Evolutionary conservation across 2,329 filamentous ascomycete species (phyloP), one percentile per base, ranked within the genome.

Genomic region (Neophaeococcomyces mojaviensis): DNA sequence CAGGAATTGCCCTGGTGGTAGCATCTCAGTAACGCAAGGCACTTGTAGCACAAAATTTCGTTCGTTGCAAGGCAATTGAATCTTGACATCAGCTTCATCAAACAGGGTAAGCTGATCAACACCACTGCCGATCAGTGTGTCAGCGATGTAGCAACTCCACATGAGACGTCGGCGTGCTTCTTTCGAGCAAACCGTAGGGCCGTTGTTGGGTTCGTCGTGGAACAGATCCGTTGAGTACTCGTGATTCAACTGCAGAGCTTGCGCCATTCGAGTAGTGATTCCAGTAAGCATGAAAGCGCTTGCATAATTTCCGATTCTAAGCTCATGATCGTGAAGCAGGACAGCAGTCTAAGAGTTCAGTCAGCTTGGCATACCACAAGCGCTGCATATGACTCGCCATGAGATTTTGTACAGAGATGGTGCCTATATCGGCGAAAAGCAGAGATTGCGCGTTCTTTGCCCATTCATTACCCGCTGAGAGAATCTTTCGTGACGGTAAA

Each of bases 211-310:
- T 10, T 60, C 55, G 5, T 52, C 55, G 32, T 58, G 58, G 4
- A 61, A 51, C 5, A 62, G 36, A 34, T 63, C 61, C 12, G 56
- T 57, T 33, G 61, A 60, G 35, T 59, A 58, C 46, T 63, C 61
- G 4, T 62, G 34, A 38, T 62, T 63, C 9, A 63, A 57, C 38
- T 62, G 59, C 9, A 63, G 49, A 1, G 58, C 55, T 45, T 63
- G 61, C 6, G 57, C 56, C 48, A 61, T 58, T 12, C 61, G 52
- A 1, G 58, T 57, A 15, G 57, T 59, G n/a, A 59, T 49, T 2
- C 61, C 60, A 32, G 59, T 61, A 3, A 62, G 48, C 52, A 63
- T 57, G 39, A 63, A 62, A 13, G 59, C 61, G 28, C 58, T 58
- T n/a, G 60, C 52, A 46, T 61, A 62, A 16, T 62, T 58, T 10